Evolutionary conservation across 768 basidiomycete genomes (phyloP), one percentile per base, ranked within the genome.

Genomic region (Leucogyrophana mollusca): DNA sequence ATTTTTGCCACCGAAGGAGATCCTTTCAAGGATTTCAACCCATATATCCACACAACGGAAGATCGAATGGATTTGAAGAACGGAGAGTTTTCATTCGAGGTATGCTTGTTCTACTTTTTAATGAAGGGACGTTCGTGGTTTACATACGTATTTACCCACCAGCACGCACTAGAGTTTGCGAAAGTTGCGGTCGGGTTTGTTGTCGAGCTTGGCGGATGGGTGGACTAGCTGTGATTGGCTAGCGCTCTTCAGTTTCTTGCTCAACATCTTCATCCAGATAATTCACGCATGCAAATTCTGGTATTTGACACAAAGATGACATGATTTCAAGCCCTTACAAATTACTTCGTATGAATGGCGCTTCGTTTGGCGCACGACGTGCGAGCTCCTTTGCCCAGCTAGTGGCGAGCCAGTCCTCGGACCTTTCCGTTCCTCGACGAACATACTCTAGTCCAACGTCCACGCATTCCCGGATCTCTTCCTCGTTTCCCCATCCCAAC

Each of bases 101-200:
- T 61, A 30, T 30, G 27, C 27, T 30, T 30, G 7, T 7, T 30
- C 7, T 30, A 6, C 13, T 30, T 13, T 30, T 30, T 6, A 30
- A 7, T 30, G 7, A 30, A n/a, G n/a, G n/a, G n/a, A n/a, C n/a
- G n/a, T n/a, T 30, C 27, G 7, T 6, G 27, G 27, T 30, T 13
- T 23, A 74, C 77, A 34, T 78, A 79, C 67, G 70, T 67, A 46
- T 59, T 30, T 7, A 56, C 56, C 36, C 68, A 64, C 48, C 54
- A 60, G 43, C 78, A 82, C 56, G 77, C 78, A 43, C 62, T 78
- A 18, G 77, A 83, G 59, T 84, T 83, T 55, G 74, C 78, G 20
- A 83, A 82, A 62, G 67, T 84, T 16, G 77, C 70, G 14, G 70
- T 82, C 10, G 80, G 77, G 1, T 82, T 79, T 47, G 76, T 73